Evolutionary conservation across 768 basidiomycete species (phyloP), one percentile per base, ranked within the genome.

Genomic region (Russula sp.): DNA sequence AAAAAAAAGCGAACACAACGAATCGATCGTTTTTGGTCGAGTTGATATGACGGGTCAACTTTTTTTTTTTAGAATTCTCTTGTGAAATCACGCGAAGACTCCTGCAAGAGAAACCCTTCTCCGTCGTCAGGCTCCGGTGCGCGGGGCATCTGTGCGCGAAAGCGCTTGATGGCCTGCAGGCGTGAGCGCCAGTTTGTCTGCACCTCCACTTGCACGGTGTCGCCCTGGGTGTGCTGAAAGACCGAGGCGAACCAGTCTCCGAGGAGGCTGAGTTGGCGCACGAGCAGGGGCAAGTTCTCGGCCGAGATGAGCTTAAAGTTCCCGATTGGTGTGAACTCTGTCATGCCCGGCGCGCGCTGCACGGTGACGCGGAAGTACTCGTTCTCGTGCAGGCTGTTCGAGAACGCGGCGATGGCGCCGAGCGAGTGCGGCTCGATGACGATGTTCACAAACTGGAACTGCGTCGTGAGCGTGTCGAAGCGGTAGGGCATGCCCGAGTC

Each of bases 381-480:
- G 73, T 90, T 89, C 74, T 96, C 92, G 69, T 93, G 87, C 36
- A 83, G 69, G 67, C 86, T 88, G 71, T 90, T 86, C 6, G 90
- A 91, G 72, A 87, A 93, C 35, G 92, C 90, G 3, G 90, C 85
- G 63, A 91, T 87, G 38, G 88, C 83, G 35, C 89, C 91, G 55
- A 85, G 76, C 13, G 91, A 93, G 73, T 91, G 93, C 0, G 97
- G 93, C 69, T 97, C 92, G 71, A 99, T 87, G 69, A 99, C 87
- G 69, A 99, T 92, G 75, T 98, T 98, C 69, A 98, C 85, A 70
- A 96, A 98, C 71, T 98, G 95, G 79, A 96, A 99, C 70, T 92
- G 86, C 9, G 96, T 96, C 25, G 81, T 76, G 58, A 99, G 80
- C 7, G 95, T 98, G 75, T 97, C 91, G 71, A 98, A 97, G 55